Percentiles rank a stretch among this genome's conserved stretches.
These are phyloP conservation scores for Spizellomyces sp. DNA, from an alignment of 192 early-diverging fungal genomes.

Conservation along the genomic window DNA sequence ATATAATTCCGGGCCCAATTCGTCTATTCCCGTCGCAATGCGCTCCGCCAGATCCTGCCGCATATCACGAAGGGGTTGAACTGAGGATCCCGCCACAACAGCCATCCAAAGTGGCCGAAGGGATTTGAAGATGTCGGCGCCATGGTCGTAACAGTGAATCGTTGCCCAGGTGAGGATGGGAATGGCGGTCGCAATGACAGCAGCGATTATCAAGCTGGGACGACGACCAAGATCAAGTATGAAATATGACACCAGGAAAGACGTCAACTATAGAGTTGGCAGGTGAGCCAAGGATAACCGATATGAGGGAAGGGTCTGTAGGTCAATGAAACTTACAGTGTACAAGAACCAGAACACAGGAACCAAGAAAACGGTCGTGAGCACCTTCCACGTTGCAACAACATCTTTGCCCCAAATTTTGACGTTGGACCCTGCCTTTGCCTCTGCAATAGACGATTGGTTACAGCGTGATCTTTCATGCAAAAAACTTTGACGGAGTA, in stretches of 20 bases:
- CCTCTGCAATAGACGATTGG: conserved; percentile 48
- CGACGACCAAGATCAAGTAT: conserved; percentile 34
- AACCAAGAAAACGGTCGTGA: conserved; percentile 55
- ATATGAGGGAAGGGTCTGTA: conserved; percentile 13
- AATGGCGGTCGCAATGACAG: conserved; percentile 52
- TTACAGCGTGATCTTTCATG: not conserved
- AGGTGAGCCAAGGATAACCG: conserved; percentile 5
- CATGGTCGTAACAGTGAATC: conserved; percentile 42
- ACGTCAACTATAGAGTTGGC: not conserved
- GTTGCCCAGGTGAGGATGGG: conserved; percentile 52
- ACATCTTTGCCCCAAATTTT: conserved; percentile 96
- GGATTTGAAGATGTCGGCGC: conserved; percentile 60
- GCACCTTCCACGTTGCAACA: conserved; percentile 90
- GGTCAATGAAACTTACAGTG: conserved; percentile 7
- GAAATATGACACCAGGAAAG: conserved; percentile 19
- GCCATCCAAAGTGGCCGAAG: conserved; percentile 84
- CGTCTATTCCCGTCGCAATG: conserved; percentile 80
- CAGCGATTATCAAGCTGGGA: conserved; percentile 31
- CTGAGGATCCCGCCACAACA: conserved; percentile 43
- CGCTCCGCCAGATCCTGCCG: conserved; percentile 75
- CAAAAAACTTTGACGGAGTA: conserved; percentile 12
- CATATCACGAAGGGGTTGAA: conserved; percentile 63
- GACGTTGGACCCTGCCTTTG: conserved; percentile 85
- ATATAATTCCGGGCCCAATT: conserved; percentile 68
- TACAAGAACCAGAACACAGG: conserved; percentile 44